Percentiles rank a stretch among this genome's conserved stretches.
Evolutionary conservation across 345 rosid species (phyloP).

Genomic region (Citropsis articulata): DNA sequence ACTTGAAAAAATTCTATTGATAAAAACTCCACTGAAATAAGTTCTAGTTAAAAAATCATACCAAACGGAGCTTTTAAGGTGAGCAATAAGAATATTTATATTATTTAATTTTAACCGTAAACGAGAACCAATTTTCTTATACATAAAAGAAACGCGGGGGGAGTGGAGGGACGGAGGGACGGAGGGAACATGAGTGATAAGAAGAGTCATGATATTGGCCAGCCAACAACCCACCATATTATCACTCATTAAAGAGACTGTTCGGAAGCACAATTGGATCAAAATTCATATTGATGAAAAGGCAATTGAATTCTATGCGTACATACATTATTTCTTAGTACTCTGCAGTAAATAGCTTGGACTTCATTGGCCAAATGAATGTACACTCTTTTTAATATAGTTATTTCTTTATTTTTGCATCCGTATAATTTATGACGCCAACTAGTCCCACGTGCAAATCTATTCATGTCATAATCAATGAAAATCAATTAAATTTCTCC

Average conservation of each 20-base stretch:
- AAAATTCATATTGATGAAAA: background rate
- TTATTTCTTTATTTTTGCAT: background rate
- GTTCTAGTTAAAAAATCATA: too few species aligned
- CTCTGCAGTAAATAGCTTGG: background rate
- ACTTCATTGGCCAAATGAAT: background rate
- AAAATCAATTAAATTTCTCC: too few species aligned
- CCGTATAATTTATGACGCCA: background rate
- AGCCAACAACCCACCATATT: background rate
- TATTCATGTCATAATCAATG: background rate
- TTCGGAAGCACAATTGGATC: background rate
- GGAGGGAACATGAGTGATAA: background rate
- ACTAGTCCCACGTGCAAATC: background rate
- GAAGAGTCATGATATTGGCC: background rate
- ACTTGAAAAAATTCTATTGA: too few species aligned
- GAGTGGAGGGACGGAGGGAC: too few species aligned
- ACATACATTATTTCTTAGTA: background rate
- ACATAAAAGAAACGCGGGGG: too few species aligned
- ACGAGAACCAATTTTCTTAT: too few species aligned
- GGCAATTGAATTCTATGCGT: background rate
- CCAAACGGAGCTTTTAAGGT: rapidly evolving
- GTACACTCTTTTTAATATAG: background rate
- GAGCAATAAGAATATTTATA: too few species aligned
- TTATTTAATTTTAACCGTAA: too few species aligned
- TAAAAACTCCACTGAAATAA: too few species aligned
- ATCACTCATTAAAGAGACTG: background rate